A percentile compares a stretch with the other conserved stretches of the same genome.
Evolutionary conservation across 306 rosid species (phyloP).

Genomic region (Medicago truncatula): DNA sequence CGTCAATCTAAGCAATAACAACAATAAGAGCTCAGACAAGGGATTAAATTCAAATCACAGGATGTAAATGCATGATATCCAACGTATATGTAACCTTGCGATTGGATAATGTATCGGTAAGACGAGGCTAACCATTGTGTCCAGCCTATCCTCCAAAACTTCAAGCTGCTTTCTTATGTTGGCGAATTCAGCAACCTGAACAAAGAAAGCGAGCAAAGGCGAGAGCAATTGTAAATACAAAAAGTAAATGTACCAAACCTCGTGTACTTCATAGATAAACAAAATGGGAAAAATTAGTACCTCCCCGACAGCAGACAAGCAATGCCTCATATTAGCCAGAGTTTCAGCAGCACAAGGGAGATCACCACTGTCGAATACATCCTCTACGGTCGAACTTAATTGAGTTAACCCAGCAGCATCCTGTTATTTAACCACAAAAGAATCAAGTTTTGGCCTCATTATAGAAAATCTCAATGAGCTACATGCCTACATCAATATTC

Average conservation of each 20-base stretch:
- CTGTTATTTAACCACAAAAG: slow-evolving; percentile 44
- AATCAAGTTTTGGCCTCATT: neutral
- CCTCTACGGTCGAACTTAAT: slow-evolving; percentile 94
- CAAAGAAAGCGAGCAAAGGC: neutral
- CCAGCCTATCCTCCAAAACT: slow-evolving; percentile 97
- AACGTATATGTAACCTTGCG: slow-evolving; percentile 66
- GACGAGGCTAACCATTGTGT: slow-evolving; percentile 95
- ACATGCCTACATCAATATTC: neutral
- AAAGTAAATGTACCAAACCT: slow-evolving; percentile 19
- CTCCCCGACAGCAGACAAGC: slow-evolving; percentile 68
- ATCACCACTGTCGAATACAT: slow-evolving; percentile 97
- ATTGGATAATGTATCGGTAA: slow-evolving; percentile 81
- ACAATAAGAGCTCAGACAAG: slow-evolving; percentile 31
- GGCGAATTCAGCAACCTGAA: slow-evolving; percentile 98
- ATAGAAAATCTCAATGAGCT: neutral
- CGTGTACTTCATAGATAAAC: slow-evolving; percentile 15
- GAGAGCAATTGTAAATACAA: slow-evolving; percentile 9
- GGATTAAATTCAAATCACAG: slow-evolving; percentile 6
- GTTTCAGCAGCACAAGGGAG: slow-evolving; percentile 97
- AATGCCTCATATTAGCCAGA: slow-evolving; percentile 59
- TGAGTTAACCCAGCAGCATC: slow-evolving; percentile 99
- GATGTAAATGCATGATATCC: slow-evolving; percentile 2
- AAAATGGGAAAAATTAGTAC: slow-evolving; percentile 44
- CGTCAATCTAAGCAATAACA: slow-evolving; percentile 64
- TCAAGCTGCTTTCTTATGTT: slow-evolving; percentile 96